These are phyloP conservation scores for Mitragyna speciosa DNA, from an alignment of 257 asterid species.

Conservation along the genomic window DNA sequence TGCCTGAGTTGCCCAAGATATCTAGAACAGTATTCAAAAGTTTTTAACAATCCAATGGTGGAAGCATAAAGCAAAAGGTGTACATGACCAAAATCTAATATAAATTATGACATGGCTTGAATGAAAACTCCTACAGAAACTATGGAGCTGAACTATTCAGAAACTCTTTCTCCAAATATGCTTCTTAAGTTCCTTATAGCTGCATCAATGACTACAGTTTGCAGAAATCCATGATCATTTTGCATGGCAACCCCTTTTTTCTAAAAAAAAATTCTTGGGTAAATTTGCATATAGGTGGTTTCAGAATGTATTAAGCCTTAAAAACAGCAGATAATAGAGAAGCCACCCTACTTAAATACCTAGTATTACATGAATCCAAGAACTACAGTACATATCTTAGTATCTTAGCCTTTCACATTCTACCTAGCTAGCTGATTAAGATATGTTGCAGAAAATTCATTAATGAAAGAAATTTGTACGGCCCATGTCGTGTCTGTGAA, in stretches of 20 bases:
- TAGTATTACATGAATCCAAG: not conserved
- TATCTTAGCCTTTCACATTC: not conserved
- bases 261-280: not conserved
- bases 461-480: not conserved
- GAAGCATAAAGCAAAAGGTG: too few relatives aligned
- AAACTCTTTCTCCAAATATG: not conserved
- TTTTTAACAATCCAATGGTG: too few relatives aligned
- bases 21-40: not conserved
- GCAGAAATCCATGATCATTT: not conserved
- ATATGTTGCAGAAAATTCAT: not conserved
- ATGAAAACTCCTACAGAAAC: not conserved
- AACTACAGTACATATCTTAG: not conserved
- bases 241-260: not conserved
- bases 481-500: not conserved
- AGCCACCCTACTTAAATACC: not conserved
- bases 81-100: too few relatives aligned
- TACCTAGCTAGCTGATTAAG: not conserved
- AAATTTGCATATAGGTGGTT: not conserved
- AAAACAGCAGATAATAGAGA: not conserved
- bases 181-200: too few relatives aligned
- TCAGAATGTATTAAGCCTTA: not conserved
- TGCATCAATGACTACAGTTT: not conserved
- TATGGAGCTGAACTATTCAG: not conserved
- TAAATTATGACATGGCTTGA: not conserved
- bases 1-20: not conserved